Evolutionary conservation across 768 basidiomycete genomes (phyloP), one percentile per base, ranked within the genome.

Genomic region (Kwoniella bestiolae): DNA sequence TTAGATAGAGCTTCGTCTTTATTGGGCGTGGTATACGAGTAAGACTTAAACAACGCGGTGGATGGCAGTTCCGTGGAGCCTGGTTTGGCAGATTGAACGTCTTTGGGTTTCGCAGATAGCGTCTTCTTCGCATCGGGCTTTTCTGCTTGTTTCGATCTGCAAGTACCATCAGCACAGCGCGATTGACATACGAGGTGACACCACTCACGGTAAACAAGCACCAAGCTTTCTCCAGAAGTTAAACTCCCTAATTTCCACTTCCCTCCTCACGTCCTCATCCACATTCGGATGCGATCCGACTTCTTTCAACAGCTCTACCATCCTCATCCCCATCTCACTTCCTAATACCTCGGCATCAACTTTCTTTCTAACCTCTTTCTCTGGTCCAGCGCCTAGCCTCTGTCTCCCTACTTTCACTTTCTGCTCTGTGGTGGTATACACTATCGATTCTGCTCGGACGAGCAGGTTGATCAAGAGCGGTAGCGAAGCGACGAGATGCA

Each of bases 371-470:
- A 78, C 73, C 25, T 77, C 74, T 59, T 78, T 78, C 63, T 76
- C 74, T 12, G 71, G 59, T n/a, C 73, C 80, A 5, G 53, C 79
- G 8, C 87, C 88, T 14, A 99, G 83, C 23, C 96, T 86, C 67
- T 85, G 90, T 49, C 94, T 85, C 16, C 92, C 87, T 70, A 86
- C 91, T 29, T 88, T 86, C 41, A 95, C 85, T 76, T 96, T 92
- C 61, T 57, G 0, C 76, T 77, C 38, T 18, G 63, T 60, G 8
- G 51, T 66, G 0, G 45, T 64, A 49, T 66, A 51, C 4, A 72
- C 72, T 49, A 67, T 51, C 2, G 60, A 52, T 62, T 72, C 66
- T 7, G 60, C 59, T 25, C 69, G 67, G 32, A 71, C 68, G 2
- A 91, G 82, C 38, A 94, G 84, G 75, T 95, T 90, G 72, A 91